A percentile compares a stretch with the other conserved stretches of the same genome.
These are phyloP conservation scores for Pseudogymnoascus sp. DNA, from an alignment of 2,329 filamentous ascomycete genomes.

Conservation along the genomic window DNA sequence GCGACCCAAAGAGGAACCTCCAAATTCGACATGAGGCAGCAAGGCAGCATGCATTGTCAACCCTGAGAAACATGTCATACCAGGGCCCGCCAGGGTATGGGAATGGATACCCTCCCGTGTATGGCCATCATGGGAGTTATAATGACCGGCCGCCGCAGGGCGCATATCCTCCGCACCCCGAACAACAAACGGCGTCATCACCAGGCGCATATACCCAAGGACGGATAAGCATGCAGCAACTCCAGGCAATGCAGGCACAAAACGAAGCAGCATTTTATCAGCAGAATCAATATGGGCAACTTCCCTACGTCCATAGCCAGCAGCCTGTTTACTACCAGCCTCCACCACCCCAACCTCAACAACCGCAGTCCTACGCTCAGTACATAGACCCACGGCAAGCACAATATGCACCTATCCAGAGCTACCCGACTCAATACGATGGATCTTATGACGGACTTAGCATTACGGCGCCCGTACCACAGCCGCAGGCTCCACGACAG, in stretches of 20 bases:
- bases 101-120: constrained; percentile 17
- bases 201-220: constrained; percentile 12
- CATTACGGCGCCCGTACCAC: background rate
- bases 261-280: constrained; percentile 14
- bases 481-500: constrained; percentile 12
- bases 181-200: constrained; percentile 9
- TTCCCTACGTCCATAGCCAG: constrained; percentile 15
- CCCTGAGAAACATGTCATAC: constrained; percentile 22
- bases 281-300: constrained; percentile 22
- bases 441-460: constrained; percentile 5
- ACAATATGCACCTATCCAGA: constrained; percentile 9
- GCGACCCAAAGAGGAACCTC: constrained; percentile 3
- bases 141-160: constrained; percentile 2
- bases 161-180: constrained; percentile 12
- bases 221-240: constrained; percentile 17
- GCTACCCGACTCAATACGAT: constrained; percentile 9
- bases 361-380: constrained; percentile 28
- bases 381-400: constrained; percentile 25
- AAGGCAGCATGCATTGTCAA: constrained; percentile 2
- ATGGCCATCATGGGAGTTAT: constrained; percentile 5
- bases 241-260: constrained; percentile 14
- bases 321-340: constrained; percentile 27
- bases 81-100: constrained; percentile 21
- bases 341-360: constrained; percentile 29
- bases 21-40: background rate